These are phyloP conservation scores for Capsella bursapastoris DNA, from an alignment of 345 rosid species.

Conservation along the genomic window DNA sequence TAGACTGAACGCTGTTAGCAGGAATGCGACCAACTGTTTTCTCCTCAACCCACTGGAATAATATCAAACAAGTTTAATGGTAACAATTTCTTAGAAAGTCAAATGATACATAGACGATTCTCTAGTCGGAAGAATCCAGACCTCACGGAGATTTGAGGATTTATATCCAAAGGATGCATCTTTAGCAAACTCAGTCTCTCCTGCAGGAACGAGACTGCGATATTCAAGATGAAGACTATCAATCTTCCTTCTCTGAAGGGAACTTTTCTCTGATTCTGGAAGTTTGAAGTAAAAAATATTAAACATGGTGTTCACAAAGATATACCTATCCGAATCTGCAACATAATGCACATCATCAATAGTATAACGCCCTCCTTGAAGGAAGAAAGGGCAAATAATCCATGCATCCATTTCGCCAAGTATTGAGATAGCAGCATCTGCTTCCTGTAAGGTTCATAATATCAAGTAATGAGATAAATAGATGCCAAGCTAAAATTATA, in stretches of 20 bases:
- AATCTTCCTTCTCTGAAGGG: conserved; percentile 13
- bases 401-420: conserved; percentile 94
- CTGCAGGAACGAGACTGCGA: conserved; percentile 88
- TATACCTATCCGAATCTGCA: conserved; percentile 82
- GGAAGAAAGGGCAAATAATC: conserved; percentile 96
- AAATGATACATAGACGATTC: conserved; percentile 18
- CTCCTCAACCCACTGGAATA: conserved; percentile 91
- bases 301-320: conserved; percentile 20
- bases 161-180: conserved; percentile 92
- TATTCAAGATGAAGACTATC: conserved; percentile 35
- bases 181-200: conserved; percentile 95
- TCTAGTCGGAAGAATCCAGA: conserved; percentile 38
- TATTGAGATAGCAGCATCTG: conserved; percentile 86
- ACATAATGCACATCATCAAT: conserved; percentile 88
- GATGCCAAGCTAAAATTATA: not conserved
- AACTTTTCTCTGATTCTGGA: conserved; percentile 18
- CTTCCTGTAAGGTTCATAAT: conserved; percentile 60
- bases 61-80: conserved; percentile 16
- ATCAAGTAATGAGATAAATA: conserved; percentile 15
- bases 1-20: conserved; percentile 70
- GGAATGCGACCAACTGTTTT: conserved; percentile 74
- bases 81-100: not conserved
- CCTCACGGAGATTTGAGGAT: conserved; percentile 92
- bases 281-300: not conserved
- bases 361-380: conserved; percentile 98